A percentile compares a stretch with the other conserved stretches of the same genome.
Evolutionary conservation across 2,329 filamentous ascomycete species (phyloP).

Genomic region (Microdochium trichocladiopsis): DNA sequence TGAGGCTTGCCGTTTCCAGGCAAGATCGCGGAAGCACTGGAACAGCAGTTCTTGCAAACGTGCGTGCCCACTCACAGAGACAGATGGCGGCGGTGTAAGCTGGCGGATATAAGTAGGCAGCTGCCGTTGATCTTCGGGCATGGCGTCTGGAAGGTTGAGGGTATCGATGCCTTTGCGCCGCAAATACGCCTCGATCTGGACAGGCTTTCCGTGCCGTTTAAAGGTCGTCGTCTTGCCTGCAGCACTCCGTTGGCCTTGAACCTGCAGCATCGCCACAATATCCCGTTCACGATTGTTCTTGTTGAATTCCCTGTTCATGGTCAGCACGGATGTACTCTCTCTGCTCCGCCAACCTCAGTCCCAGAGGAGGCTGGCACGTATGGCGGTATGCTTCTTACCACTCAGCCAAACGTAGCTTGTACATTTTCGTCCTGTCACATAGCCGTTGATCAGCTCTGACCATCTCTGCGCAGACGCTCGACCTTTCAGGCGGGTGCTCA

Average conservation of each 20-base stretch:
- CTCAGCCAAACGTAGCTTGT: slow-evolving; percentile 35
- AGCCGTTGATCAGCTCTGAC: not conserved
- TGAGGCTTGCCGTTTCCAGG: slow-evolving; percentile 15
- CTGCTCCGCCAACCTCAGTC: not conserved
- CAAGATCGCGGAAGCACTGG: slow-evolving; percentile 16
- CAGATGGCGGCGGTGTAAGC: slow-evolving; percentile 16
- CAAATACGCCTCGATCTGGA: slow-evolving; percentile 43
- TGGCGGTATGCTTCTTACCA: not conserved
- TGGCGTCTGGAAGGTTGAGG: slow-evolving; percentile 30
- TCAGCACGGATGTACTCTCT: not conserved
- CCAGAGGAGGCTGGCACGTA: not conserved
- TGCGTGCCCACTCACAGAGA: not conserved
- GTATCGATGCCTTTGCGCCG: slow-evolving; percentile 46
- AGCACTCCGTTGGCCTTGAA: slow-evolving; percentile 45
- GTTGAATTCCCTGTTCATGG: slow-evolving; percentile 41
- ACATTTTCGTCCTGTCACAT: slow-evolving; percentile 40
- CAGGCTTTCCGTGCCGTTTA: slow-evolving; percentile 42
- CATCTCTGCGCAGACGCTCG: not conserved
- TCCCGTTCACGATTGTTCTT: slow-evolving; percentile 49
- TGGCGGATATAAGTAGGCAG: slow-evolving; percentile 1
- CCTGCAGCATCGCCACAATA: slow-evolving; percentile 40
- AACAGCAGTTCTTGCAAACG: slow-evolving; percentile 18
- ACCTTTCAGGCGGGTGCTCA: not conserved
- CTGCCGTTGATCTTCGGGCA: not conserved
- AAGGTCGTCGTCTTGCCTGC: slow-evolving; percentile 46